These are phyloP conservation scores for Lasiosphaeria hispida DNA, from an alignment of 495 filamentous ascomycete genomes.

Conservation along the genomic window DNA sequence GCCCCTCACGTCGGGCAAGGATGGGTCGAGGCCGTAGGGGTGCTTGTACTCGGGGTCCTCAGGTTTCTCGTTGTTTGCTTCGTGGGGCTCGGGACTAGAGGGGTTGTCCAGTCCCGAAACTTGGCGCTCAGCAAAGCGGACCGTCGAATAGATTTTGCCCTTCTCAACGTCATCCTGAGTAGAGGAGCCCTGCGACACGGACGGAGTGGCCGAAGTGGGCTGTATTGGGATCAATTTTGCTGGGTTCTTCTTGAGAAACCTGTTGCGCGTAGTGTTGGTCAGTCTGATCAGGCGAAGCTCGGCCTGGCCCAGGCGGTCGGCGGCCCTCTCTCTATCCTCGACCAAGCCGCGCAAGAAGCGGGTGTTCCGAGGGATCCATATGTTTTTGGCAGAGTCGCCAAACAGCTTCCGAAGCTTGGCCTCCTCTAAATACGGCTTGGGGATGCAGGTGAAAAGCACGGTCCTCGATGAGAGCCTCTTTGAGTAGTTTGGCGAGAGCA, in stretches of 20 bases:
- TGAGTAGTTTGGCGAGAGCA: constrained; percentile 64
- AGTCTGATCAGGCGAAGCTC: constrained; percentile 63
- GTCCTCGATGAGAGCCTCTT: constrained; percentile 65
- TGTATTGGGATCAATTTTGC: constrained; percentile 25
- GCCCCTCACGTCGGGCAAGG: constrained; percentile 50
- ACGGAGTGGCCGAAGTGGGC: background rate
- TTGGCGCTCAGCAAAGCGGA: constrained; percentile 21
- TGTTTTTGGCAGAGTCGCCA: constrained; percentile 55
- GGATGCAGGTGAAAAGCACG: constrained; percentile 68
- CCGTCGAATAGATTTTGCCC: constrained; percentile 18
- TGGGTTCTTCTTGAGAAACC: constrained; percentile 44
- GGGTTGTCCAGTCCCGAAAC: constrained; percentile 19
- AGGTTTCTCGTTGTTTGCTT: constrained; percentile 9
- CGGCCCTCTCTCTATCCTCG: constrained; percentile 56
- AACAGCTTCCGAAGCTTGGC: constrained; percentile 57
- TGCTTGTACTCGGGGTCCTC: constrained; percentile 30
- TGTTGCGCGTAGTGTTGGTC: constrained; percentile 56
- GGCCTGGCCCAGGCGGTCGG: constrained; percentile 60
- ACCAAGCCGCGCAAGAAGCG: constrained; percentile 56
- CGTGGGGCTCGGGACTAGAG: background rate
- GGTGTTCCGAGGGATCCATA: constrained; percentile 63
- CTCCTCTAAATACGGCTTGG: constrained; percentile 56
- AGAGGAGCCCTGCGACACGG: background rate
- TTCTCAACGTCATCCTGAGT: constrained; percentile 22
- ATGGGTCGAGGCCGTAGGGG: constrained; percentile 40